Percentiles rank a stretch among this genome's conserved stretches.
phyloP scores from a whole-genome alignment of 2,329 filamentous ascomycete species.

The Cadophora sp. region DNA sequence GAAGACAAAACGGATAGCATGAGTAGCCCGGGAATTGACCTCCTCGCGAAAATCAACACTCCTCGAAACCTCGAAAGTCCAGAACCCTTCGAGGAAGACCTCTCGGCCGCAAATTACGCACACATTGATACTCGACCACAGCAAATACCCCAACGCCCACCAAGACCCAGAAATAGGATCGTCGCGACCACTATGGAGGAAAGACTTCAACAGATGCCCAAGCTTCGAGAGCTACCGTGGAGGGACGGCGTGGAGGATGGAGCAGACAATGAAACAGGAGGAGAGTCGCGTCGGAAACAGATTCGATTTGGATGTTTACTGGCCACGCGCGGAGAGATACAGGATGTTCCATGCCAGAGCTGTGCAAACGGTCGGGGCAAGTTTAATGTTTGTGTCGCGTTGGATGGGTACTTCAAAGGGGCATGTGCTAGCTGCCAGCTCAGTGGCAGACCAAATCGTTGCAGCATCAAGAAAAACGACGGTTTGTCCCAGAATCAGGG shows the following conservation, averaged over 20 bases:
- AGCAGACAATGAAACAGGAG: conserved; percentile 43
- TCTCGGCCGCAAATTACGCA: conserved; percentile 16
- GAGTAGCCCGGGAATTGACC: conserved; percentile 29
- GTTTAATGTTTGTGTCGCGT: conserved; percentile 41
- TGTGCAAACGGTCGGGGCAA: conserved; percentile 44
- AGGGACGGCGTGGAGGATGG: conserved; percentile 41
- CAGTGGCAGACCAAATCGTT: conserved; percentile 43
- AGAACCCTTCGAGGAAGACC: conserved; percentile 34
- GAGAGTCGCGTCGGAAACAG: conserved; percentile 43
- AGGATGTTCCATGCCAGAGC: conserved; percentile 37
- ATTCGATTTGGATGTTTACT: conserved; percentile 44
- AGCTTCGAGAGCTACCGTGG: conserved; percentile 41
- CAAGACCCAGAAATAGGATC: conserved; percentile 24
- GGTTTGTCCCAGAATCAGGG: conserved; percentile 26
- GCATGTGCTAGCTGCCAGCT: conserved; percentile 44
- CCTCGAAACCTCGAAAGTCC: conserved; percentile 40
- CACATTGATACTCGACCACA: conserved; percentile 16
- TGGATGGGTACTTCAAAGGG: conserved; percentile 45
- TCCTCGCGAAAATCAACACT: conserved; percentile 37
- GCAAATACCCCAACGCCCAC: conserved; percentile 19
- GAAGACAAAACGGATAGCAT: conserved; percentile 35
- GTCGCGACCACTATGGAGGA: conserved; percentile 41
- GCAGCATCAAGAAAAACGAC: conserved; percentile 43
- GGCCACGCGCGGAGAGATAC: conserved; percentile 41
- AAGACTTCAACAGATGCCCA: conserved; percentile 41